Evolutionary conservation across 176 grass and related monocot species (phyloP).

Genomic region (Zizania latifolia): DNA sequence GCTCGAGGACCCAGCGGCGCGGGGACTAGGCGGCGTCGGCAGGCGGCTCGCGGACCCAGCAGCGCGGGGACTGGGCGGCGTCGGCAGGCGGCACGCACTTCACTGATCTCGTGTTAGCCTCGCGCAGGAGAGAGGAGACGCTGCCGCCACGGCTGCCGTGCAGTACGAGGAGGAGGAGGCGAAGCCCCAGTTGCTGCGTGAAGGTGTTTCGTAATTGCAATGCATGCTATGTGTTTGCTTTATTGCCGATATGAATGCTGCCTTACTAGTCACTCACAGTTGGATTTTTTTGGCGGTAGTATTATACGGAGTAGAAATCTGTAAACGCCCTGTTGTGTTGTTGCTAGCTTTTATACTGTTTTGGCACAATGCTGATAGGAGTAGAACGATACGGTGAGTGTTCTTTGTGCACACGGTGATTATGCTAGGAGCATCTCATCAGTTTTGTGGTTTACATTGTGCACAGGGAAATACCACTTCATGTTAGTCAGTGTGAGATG

Average conservation of each 20-base stretch:
- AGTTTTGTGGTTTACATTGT: background rate
- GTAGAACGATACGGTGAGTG: constrained; percentile 8
- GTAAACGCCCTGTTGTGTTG: background rate
- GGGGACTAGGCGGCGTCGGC: no score
- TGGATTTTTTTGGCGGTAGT: background rate
- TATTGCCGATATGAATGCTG: constrained; percentile 10
- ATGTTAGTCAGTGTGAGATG: no score
- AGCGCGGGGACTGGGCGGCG: no score
- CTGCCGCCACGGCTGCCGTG: background rate
- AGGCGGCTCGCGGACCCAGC: no score
- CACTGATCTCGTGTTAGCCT: constrained; percentile 15
- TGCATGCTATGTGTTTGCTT: constrained; percentile 3
- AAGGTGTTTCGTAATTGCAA: constrained; percentile 22
- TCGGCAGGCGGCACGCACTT: no score
- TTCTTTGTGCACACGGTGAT: background rate
- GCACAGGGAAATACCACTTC: background rate
- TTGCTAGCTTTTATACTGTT: background rate
- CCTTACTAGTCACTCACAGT: no score
- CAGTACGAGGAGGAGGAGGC: constrained; percentile 10
- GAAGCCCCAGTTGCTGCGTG: constrained; percentile 1
- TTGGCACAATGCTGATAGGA: background rate
- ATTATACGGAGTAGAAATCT: constrained; percentile 12
- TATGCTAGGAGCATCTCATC: background rate
- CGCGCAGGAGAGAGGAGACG: constrained; percentile 22
- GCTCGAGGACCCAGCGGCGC: no score